Conservation (phyloP, 202 grass and related monocot species). For the Panicum virgatum region DNA sequence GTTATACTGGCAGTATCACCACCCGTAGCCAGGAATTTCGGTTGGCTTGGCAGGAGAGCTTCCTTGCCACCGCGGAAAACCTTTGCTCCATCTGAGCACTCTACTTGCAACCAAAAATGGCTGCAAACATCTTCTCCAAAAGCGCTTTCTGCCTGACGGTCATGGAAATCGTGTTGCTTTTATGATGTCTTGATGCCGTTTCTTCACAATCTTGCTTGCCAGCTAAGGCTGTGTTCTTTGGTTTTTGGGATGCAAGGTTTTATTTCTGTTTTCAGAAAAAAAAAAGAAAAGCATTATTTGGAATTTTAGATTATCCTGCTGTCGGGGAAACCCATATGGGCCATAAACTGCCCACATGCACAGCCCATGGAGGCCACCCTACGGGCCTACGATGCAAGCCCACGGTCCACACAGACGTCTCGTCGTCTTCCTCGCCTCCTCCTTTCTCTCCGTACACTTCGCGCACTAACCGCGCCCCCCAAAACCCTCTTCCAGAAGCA, state of each 20-base stretch:
- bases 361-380: neutral
- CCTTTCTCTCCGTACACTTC: neutral
- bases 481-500: slow-evolving; percentile 11
- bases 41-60: slow-evolving; percentile 35
- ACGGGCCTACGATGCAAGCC: neutral
- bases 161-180: neutral
- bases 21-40: slow-evolving; percentile 7
- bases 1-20: neutral
- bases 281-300: neutral
- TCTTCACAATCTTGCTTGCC: neutral
- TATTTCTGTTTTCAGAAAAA: neutral
- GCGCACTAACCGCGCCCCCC: neutral
- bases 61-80: slow-evolving; percentile 13
- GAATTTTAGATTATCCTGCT: no score
- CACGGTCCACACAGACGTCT: neutral
- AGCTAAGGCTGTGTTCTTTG: neutral
- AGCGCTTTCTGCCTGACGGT: neutral
- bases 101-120: neutral
- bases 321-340: neutral
- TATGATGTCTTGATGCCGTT: slow-evolving; percentile 25
- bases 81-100: neutral
- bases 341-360: neutral
- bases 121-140: neutral
- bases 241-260: neutral
- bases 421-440: neutral